Conservation (phyloP, 2,329 filamentous ascomycete genomes). For the Trichothecium roseum region DNA sequence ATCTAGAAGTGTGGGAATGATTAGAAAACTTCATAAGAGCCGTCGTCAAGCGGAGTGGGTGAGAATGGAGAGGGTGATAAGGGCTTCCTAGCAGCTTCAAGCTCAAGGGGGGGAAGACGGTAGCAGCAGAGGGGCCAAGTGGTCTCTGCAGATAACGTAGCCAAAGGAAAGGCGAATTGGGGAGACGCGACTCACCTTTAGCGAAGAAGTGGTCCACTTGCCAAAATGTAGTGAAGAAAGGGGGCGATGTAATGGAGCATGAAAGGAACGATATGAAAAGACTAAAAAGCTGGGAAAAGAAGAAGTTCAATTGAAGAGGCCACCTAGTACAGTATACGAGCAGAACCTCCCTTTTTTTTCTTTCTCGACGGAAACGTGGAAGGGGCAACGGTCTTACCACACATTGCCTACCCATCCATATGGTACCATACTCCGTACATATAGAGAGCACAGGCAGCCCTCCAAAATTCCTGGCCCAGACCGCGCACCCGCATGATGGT, state of each 20-base stretch:
- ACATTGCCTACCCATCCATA: too few species aligned
- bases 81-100: too few species aligned
- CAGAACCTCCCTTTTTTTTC: neutral
- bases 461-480: too few species aligned
- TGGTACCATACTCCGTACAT: too few species aligned
- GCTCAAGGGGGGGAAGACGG: too few species aligned
- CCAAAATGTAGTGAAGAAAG: neutral
- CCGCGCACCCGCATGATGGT: too few species aligned
- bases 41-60: too few species aligned
- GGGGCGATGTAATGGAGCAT: constrained; percentile 1
- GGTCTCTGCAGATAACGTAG: neutral
- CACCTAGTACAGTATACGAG: neutral
- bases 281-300: constrained; percentile 1
- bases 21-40: too few species aligned
- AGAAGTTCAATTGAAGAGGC: neutral
- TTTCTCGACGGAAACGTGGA: neutral
- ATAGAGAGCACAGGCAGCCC: too few species aligned
- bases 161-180: neutral
- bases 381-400: neutral
- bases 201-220: neutral
- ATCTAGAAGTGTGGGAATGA: constrained; percentile 3
- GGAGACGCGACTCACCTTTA: neutral
- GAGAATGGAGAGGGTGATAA: too few species aligned
- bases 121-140: neutral
- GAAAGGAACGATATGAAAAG: constrained; percentile 1